Base-by-base conservation (phyloP, 805 yeast genomes). In the Ogataea wickerhamii region DNA sequence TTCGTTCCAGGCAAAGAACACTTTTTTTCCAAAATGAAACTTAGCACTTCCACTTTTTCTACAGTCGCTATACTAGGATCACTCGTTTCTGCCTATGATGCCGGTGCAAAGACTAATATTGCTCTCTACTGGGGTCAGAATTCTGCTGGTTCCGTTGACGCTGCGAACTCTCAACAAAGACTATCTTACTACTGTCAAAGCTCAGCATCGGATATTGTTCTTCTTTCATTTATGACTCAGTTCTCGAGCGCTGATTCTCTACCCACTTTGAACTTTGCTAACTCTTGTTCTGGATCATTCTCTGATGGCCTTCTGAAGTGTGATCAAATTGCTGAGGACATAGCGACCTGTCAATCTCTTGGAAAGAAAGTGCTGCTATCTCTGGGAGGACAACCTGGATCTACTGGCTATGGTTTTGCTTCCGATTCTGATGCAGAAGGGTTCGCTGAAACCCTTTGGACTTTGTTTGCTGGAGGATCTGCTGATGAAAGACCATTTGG, bases 81-180 rank as follows among this genome's bases (percentile, higher is more conserved):
- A 7, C 10, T 27, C 8, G 30, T 27, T 3, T 21, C 28, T 12
- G 59, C 63, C 7, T 63, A 63, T 41, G 52, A 60, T 46, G 52
- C 68, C 10, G 37, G 58, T 14, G 58, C 78, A 23, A 68, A 72
- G 32, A 53, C 68, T 21, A 83, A 85, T 47, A 75, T 86, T 27
- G 95, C 82, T 18, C 70, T 84, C 6, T 87, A 87, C 63, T 87
- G 96, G 96, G 96, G 96, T 36, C 95, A 87, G 63, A 75, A 76
- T 51, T 78, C 89, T 11, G 80, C 74, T n/a, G 86, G 86, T 6
- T 67, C 42, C 25, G n/a, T n/a, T n/a, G n/a, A n/a, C n/a, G n/a
- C n/a, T n/a, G n/a, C n/a, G n/a, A n/a, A n/a, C n/a, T n/a, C n/a
- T 24, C 79, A 76, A 50, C 55, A 66, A 24, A 54, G 61, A 4